phyloP scores from a whole-genome alignment of 2,329 filamentous ascomycete species.

The Fusarium sp. region DNA sequence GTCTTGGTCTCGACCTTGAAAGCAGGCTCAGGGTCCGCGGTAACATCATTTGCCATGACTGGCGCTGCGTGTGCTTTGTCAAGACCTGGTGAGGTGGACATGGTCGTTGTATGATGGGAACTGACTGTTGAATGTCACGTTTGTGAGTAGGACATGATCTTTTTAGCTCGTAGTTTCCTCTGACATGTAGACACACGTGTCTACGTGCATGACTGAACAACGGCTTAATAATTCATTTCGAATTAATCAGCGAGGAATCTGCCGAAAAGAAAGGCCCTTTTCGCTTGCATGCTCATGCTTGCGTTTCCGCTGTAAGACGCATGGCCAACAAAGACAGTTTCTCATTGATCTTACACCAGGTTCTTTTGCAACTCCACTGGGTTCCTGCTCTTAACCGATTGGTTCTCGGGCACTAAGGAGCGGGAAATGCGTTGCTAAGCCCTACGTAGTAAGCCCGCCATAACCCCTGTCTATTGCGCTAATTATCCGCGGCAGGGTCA shows the following conservation, averaged over 20 bases:
- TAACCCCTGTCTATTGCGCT: neutral
- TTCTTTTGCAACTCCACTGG: constrained; percentile 5
- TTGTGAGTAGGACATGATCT: neutral
- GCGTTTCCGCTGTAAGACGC: neutral
- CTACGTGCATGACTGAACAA: neutral
- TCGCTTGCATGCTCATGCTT: neutral
- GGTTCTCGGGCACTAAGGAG: neutral
- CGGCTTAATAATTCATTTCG: constrained; percentile 4
- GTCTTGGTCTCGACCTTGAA: constrained; percentile 8
- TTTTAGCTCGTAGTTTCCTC: neutral
- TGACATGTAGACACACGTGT: neutral
- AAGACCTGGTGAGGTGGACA: neutral
- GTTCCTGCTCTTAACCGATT: neutral
- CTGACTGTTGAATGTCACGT: neutral
- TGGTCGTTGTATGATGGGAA: neutral
- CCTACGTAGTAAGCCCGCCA: neutral
- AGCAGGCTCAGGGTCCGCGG: neutral
- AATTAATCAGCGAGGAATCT: constrained; percentile 8
- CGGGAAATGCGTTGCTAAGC: neutral
- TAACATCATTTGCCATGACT: neutral
- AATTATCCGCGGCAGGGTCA: neutral
- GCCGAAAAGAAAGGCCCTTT: constrained; percentile 1
- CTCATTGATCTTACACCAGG: constrained; percentile 1
- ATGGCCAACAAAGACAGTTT: neutral
- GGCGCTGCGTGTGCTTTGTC: neutral